Conservation (phyloP, 2,329 filamentous ascomycete species). For the Huntiella omanensis region DNA sequence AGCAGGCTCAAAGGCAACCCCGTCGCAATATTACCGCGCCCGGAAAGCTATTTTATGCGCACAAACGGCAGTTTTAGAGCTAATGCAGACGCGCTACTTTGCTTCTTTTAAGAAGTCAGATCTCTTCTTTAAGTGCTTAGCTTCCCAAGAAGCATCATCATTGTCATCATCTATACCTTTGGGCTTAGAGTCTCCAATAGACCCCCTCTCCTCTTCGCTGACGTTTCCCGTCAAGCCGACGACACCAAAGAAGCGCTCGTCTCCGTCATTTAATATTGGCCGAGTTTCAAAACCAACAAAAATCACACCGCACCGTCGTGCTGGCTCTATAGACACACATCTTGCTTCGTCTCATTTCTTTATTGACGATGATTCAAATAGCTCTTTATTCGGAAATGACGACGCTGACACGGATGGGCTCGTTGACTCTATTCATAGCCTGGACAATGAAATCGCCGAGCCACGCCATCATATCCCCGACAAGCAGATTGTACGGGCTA, state of each 20-base stretch:
- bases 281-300: conserved; percentile 23
- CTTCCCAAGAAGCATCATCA: conserved; percentile 56
- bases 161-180: neutral
- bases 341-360: conserved; percentile 8
- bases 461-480: conserved; percentile 38
- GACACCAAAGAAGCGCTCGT: conserved; percentile 10
- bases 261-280: conserved; percentile 20
- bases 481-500: conserved; percentile 68
- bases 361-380: conserved; percentile 34
- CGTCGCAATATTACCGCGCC: conserved; percentile 66
- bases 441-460: conserved; percentile 52
- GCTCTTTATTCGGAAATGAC: conserved; percentile 64
- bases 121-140: conserved; percentile 87
- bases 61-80: conserved; percentile 67
- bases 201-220: neutral
- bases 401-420: conserved; percentile 53
- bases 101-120: conserved; percentile 81
- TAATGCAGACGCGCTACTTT: conserved; percentile 66
- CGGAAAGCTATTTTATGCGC: conserved; percentile 62
- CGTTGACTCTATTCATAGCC: conserved; percentile 53
- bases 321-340: conserved; percentile 14
- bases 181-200: neutral
- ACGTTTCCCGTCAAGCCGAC: conserved; percentile 1
- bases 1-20: conserved; percentile 56
- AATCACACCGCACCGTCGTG: conserved; percentile 22